Evolutionary conservation across 2,329 filamentous ascomycete genomes (phyloP).

Genomic region (Blumeria hordei): DNA sequence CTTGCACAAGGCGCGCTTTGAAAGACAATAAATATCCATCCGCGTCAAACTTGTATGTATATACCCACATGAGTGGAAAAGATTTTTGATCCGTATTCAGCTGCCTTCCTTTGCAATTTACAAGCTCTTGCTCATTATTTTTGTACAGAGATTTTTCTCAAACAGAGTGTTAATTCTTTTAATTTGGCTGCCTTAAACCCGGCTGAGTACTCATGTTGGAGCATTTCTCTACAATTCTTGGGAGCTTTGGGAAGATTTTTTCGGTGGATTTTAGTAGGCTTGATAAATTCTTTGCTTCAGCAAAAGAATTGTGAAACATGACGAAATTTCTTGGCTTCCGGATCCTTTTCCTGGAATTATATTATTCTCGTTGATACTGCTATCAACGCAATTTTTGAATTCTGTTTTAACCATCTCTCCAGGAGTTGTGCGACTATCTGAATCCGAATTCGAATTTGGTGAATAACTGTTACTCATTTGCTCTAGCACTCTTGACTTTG

Average conservation of each 20-base stretch:
- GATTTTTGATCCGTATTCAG: not conserved
- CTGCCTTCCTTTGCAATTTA: not conserved
- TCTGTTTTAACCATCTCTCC: no score
- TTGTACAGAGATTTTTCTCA: not conserved
- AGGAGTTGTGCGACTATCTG: no score
- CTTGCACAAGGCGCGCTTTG: no score
- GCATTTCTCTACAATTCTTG: not conserved
- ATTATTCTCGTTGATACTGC: not conserved
- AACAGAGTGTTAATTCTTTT: not conserved
- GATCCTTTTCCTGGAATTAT: not conserved
- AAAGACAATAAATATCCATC: no score
- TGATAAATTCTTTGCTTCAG: not conserved
- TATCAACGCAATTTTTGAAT: not conserved
- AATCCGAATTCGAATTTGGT: no score
- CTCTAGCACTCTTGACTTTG: no score
- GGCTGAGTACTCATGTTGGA: no score
- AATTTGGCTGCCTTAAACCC: no score
- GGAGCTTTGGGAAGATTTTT: not conserved
- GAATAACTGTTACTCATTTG: no score
- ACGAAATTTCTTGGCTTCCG: not conserved
- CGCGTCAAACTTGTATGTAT: no score
- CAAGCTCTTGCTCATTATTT: not conserved
- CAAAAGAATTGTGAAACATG: not conserved
- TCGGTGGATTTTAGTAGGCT: not conserved
- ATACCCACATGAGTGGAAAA: slow-evolving; percentile 3